Evolutionary conservation across 345 rosid species (phyloP), one percentile per base, ranked within the genome.

Genomic region (Theobroma cacao): DNA sequence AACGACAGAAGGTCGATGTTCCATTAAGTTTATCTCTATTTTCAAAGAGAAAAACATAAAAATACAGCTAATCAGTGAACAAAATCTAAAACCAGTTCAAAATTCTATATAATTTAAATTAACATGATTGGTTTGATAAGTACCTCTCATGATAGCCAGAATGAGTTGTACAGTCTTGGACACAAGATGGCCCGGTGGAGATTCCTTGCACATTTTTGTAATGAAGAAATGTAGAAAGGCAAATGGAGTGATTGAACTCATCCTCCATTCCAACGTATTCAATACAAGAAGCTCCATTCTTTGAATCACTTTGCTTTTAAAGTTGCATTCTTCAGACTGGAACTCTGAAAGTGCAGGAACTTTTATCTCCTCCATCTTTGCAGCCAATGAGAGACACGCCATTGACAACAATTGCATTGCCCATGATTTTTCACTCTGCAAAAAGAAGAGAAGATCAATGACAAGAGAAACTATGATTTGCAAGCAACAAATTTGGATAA

Each of bases 261-360:
- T 88, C 78, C 76, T 88, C 97, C 94, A 92, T 50, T 84, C 82
- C 47, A 92, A 82, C 24, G 94, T 85, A 24, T 78, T 84, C 26
- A 90, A 80, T 38, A 92, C 87, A 78, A 90, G 76, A 77, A 92
- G 86, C 89, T 92, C 97, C 97, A 92, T 92, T 82, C 89, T 88
- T 79, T 83, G 88, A 24, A 89, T 87, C 20, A 79, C 79, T 72
- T 75, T 77, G 70, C 84, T 79, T 65, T 77, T 84, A 50, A 90
- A 87, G 62, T 82, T 74, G 74, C 60, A 83, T 48, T 75, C 89
- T 56, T 74, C 71, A 17, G 81, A 65, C 84, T 81, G 87, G 60
- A 89, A 85, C 66, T 87, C 85, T 66, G 86, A 73, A 11, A 90
- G 63, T 43, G 81, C 74, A 22, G 90, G 90, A 40, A 80, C 90